Conservation (phyloP, 1,139 yeast genomes). For the Yamadazyma aaseri region DNA sequence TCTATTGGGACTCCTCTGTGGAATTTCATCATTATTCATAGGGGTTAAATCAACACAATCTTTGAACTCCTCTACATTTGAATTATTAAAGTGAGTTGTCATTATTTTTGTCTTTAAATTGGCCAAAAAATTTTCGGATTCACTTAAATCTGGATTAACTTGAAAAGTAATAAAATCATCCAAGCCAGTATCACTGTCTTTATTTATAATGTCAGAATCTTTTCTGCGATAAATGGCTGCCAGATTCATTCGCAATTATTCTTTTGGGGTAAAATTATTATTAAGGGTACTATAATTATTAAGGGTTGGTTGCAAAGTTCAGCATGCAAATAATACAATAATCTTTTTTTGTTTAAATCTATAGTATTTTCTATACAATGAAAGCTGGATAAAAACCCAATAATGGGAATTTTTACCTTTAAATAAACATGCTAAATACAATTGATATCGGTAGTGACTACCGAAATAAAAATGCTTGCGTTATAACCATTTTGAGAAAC, state of each 20-base stretch:
- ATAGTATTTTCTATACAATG: no score
- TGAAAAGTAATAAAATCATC: not conserved
- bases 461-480: no score
- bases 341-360: no score
- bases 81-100: not conserved
- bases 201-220: not conserved
- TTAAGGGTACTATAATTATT: no score
- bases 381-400: no score
- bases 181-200: not conserved
- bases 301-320: no score
- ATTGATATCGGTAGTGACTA: no score
- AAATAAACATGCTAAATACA: no score
- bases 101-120: not conserved
- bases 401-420: no score
- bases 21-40: conserved; percentile 9
- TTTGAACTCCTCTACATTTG: not conserved
- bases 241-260: conserved; percentile 1
- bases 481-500: no score
- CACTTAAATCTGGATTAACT: not conserved
- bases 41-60: not conserved
- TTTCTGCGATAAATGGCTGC: not conserved
- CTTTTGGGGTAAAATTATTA: no score
- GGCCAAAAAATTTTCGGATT: conserved; percentile 1
- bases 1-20: conserved; percentile 21
- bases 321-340: no score